Evolutionary conservation across 1,284 basidiomycete species (phyloP), one percentile per base, ranked within the genome.

Genomic region (Taiwanofungus camphoratus): DNA sequence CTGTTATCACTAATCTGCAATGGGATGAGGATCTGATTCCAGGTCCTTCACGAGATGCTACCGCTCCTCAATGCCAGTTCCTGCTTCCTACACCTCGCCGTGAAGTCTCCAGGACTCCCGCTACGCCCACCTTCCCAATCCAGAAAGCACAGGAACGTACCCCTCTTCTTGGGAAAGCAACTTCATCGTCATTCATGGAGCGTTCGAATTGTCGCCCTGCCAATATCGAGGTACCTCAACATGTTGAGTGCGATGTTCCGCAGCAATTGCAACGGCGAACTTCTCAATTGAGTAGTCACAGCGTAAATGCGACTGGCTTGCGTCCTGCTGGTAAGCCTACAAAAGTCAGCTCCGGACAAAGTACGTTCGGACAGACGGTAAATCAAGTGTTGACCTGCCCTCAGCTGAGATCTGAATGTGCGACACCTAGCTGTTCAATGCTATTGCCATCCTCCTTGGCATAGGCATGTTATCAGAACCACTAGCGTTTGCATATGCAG

Each of bases 381-480:
- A 53, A 79, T 61, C 29, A 30, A 27, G n/a, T 26, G 12, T 6
- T 31, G 34, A 22, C 15, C 39, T 18, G 47, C 49, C 8, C 34
- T 23, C 44, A 26, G 15, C 34, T 32, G 15, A 31, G 37, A 34
- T 34, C 36, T 33, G 21, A 34, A 7, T 20, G 5, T 32, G 5
- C 33, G 43, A 16, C 8, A 19, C 32, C 22, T 9, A 91, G 87
- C 67, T 95, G n/a, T 94, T 94, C 69, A 95, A 95, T 57, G 83
- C 87, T 6, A 87, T 86, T 36, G 91, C 89, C 7, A 87, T 92
- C 20, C 68, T 94, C 8, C 71, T 93, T 6, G 92, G 92, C 4
- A 87, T 95, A 50, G 92, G 92, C 2, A 84, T 96, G 70, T 73
- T 95, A 2, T 92, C 89, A 2, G 86, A 93, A 61, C 90, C 92